Evolutionary conservation across 495 filamentous ascomycete genomes (phyloP), one percentile per base, ranked within the genome.

Genomic region (Aspergillus egyptiacus): DNA sequence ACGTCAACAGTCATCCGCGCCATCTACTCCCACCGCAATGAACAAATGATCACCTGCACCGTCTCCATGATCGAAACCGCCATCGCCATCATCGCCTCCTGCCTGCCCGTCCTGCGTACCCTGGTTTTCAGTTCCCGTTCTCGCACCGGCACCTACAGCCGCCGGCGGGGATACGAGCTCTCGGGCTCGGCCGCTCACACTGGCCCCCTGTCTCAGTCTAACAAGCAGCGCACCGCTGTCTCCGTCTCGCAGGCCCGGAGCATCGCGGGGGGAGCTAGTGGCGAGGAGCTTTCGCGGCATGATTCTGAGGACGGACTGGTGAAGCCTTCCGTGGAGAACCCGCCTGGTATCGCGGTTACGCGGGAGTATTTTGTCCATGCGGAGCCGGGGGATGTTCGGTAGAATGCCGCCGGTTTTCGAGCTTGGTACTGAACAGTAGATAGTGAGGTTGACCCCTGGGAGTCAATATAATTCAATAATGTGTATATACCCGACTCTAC

Each of bases 51-150:
- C 25, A 61, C 55, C 39, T 61, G 58, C 50, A 57, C 58, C 37
- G 58, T 61, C 27, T 59, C 56, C 23, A 59, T 62, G 56, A 44
- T 62, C 45, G 59, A 62, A 53, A 57, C 56, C 24, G 42, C 56
- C 20, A 59, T 59, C 37, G 59, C 59, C 14, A 59, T 59, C 41
- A 59, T 62, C 42, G 59, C 59, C 15, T 57, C 54, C 17, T 62
- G 54, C 30, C 59, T 62, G 18, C 59, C 59, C 32, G 59, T 59
- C 18, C 51, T 62, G n/a, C 59, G 59, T 28, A 58, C 54, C 5
- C 46, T 62, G 2, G 35, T 62, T 19, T 62, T 62, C 41, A 51
- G 56, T 32, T 57, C 56, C 7, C 45, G 46, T 14, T 58, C 58
- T n/a, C 56, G 59, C 18, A 59, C 37, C 14, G 53, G 50, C 22